Base-by-base conservation (phyloP, 441 rosid species). In the Jatropha multifida region DNA sequence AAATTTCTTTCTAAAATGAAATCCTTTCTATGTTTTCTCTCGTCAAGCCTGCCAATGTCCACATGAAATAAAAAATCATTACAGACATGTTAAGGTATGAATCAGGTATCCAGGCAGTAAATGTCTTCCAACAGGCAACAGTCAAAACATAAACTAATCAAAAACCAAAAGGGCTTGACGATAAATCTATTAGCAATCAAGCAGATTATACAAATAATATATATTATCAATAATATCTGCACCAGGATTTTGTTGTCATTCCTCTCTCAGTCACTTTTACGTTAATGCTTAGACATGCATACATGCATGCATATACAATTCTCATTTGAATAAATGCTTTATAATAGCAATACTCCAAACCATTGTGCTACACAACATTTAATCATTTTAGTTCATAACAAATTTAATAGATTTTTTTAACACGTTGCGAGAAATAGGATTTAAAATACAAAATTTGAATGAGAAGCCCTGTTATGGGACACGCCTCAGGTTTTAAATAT, bases 1-100 rank as follows among this genome's bases (percentile, higher is more conserved):
- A 96, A 74, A 85, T 88, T 88, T 81, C 97, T 90, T 78, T 93
- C 98, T 63, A 93, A 71, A 55, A 96, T 89, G 79, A 96, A 96
- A 72, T 93, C 97, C 86, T 96, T 93, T 82, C 98, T 85, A 17
- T 85, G 93, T 84, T 96, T 90, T 86, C 99, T 88, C 85, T 96
- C 98, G 76, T 93, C 98, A 78, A 92, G 95, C 90, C 98, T 96
- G 87, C 77, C 74, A 78, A 77, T 41, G 65, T 38, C 44, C 14
- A 15, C 26, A 48, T 51, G n/a, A 67, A 42, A 38, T 46, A 15
- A 51, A 68, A n/a, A 3, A 26, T 13, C 17, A 27, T 52, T 32
- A 7, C n/a, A 5, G 18, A 26, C 27, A 58, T 5, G 49, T 14
- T 59, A 32, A 27, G 40, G 18, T 32, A 42, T 18, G 51, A 27